Evolutionary conservation across 2,329 filamentous ascomycete genomes (phyloP).

Genomic region (Cladosporium oxysporum): DNA sequence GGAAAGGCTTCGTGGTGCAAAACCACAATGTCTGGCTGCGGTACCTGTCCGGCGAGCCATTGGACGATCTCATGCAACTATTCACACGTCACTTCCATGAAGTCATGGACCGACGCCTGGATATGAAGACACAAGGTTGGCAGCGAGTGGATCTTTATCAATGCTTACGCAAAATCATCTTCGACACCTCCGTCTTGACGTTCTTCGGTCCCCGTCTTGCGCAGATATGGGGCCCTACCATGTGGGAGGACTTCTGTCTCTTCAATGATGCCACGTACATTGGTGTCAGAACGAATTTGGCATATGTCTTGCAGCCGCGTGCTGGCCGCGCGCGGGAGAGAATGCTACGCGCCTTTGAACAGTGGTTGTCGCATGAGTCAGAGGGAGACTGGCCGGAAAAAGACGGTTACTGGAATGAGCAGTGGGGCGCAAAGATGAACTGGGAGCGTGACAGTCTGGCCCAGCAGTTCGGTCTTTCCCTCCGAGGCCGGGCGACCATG

Average conservation of each 20-base stretch:
- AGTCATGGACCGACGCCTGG: conserved; percentile 8
- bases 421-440: conserved; percentile 23
- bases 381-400: conserved; percentile 9
- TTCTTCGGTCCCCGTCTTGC: conserved; percentile 22
- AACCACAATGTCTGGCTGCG: conserved; percentile 24
- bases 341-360: conserved; percentile 22
- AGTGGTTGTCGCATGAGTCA: conserved; percentile 14
- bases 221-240: conserved; percentile 18
- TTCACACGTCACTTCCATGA: conserved; percentile 19
- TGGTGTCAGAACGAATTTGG: conserved; percentile 20
- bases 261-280: conserved; percentile 22
- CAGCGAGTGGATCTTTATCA: conserved; percentile 18
- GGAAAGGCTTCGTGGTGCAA: conserved; percentile 16
- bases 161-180: conserved; percentile 18
- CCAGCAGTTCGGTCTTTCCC: conserved; percentile 14
- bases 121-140: conserved; percentile 14
- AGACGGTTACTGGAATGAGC: conserved; percentile 20
- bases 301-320: conserved; percentile 18
- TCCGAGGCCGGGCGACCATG: conserved; percentile 20
- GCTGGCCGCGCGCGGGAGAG: conserved; percentile 18
- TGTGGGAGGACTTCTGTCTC: conserved; percentile 22
- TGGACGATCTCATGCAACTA: conserved; percentile 22
- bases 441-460: conserved; percentile 21
- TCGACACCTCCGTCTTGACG: conserved; percentile 22
- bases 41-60: conserved; percentile 19